These are phyloP conservation scores for Macrolepiota albuminosa DNA, from an alignment of 768 basidiomycete genomes.

Conservation along the genomic window DNA sequence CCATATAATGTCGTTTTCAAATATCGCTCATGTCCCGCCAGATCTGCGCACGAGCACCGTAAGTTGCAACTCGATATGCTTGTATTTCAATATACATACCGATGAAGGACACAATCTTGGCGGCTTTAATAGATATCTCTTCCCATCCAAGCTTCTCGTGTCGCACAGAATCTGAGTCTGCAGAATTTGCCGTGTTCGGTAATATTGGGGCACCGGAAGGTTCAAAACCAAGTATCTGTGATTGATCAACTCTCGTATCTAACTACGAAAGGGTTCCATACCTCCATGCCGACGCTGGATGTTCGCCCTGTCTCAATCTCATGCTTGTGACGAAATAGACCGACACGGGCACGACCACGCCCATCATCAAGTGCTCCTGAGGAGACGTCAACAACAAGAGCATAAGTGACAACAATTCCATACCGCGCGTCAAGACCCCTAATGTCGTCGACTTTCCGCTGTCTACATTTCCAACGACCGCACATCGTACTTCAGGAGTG, in stretches of 20 bases:
- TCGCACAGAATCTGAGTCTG: slow-evolving; percentile 60
- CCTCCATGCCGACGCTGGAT: slow-evolving; percentile 96
- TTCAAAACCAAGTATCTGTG: slow-evolving; percentile 84
- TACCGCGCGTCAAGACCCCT: slow-evolving; percentile 92
- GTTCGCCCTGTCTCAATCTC: slow-evolving; percentile 96
- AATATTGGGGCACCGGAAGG: slow-evolving; percentile 74
- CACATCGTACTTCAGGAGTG: slow-evolving; percentile 91
- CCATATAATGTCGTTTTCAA: slow-evolving; percentile 93
- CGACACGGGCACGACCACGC: slow-evolving; percentile 76
- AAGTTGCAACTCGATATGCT: background rate
- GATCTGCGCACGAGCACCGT: slow-evolving; percentile 41
- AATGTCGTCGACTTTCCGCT: slow-evolving; percentile 94
- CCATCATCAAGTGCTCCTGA: slow-evolving; percentile 78
- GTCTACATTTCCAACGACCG: slow-evolving; percentile 93
- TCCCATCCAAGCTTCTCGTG: slow-evolving; percentile 95
- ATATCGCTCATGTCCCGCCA: slow-evolving; percentile 95
- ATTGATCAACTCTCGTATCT: background rate
- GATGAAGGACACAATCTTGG: slow-evolving; percentile 93
- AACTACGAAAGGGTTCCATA: slow-evolving; percentile 20
- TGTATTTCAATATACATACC: slow-evolving; percentile 44
- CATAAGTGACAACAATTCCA: slow-evolving; percentile 4
- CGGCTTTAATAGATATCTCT: slow-evolving; percentile 81
- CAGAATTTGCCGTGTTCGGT: slow-evolving; percentile 52
- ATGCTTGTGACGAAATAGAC: slow-evolving; percentile 94
- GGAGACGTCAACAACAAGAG: slow-evolving; percentile 15